Evolutionary conservation across 2,329 filamentous ascomycete species (phyloP), one percentile per base, ranked within the genome.

Genomic region (Fonsecaea monophora): DNA sequence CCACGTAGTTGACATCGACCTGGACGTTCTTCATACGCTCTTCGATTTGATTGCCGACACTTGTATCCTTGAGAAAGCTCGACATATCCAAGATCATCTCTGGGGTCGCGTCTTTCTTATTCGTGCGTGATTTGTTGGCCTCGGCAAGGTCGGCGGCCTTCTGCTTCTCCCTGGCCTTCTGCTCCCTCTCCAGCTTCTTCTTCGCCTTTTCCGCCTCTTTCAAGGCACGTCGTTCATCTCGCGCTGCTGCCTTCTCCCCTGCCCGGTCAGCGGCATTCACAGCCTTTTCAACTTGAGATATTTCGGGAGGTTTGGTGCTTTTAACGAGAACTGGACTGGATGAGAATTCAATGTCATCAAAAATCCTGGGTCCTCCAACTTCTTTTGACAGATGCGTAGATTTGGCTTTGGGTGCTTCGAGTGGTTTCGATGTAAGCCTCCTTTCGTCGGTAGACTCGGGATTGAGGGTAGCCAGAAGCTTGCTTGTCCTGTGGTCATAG

Each of bases 31-130:
- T 76, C 77, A 83, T 79, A 61, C 77, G 78, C 70, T 82, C 78
- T 15, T 77, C 67, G 12, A 79, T 74, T 64, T 83, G 81, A 38
- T 78, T 81, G 1, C 79, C 81, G 8, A 83, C 73, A 40, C 75
- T 79, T 0, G 82, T 76, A 9, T 75, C 77, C 25, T 84, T 78
- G 1, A 94, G 78, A 1, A 83, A 84, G 0, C 79, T 77, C 0
- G 91, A 85, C 30, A 94, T 80, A 71, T 92, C 86, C 1, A 92
- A 83, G 59, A 94, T 89, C 91, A 95, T 94, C 76, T 95, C 91
- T 0, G 85, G 85, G 0, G 88, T 86, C 0, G 90, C 90, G 0
- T 88, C 80, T 71, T 91, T 92, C 78, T 92, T 92, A 78, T 92
- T 88, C 0, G 86, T 87, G 60, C 87, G 87, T 9, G 89, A 79